Base-by-base conservation (phyloP, 768 basidiomycete species). In the Mycena pura region DNA sequence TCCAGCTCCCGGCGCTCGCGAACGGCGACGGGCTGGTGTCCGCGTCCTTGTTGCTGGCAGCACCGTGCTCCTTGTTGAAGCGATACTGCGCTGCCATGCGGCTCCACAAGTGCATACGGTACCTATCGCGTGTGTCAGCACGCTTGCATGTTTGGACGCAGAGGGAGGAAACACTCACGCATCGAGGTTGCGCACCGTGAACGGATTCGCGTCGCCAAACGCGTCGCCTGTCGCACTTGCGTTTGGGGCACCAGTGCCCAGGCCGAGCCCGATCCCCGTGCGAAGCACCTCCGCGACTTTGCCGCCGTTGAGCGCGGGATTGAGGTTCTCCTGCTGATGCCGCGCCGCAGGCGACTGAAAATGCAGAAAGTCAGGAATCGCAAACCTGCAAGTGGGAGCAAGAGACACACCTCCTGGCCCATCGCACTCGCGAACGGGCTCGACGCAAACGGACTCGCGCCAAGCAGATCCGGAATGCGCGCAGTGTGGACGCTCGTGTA, bases 101-200 rank as follows among this genome's bases (percentile, higher is more conserved):
- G 31, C 88, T 86, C 95, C 95, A 96, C 0, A 97, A 80, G 62
- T 96, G 95, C 91, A 95, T 95, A 39, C 95, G 85, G 71, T 90
- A 90, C 11, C 85, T 86, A 63, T 60, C 38, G 53, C 27, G 40
- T 54, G 39, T 48, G 53, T 61, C 6, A 54, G 31, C 6, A 32
- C 8, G 48, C 59, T 48, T 15, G 28, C 53, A 38, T 44, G 21
- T n/a, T n/a, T n/a, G n/a, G n/a, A n/a, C n/a, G 63, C 38, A 51
- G 22, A 45, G 40, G 40, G 52, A 24, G 63, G 40, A 61, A 40
- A 39, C 10, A 84, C 85, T 68, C 84, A 93, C 72, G 88, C 84
- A 75, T 96, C 94, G 65, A 96, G 78, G 2, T 84, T 87, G 80
- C 93, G 95, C 81, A 96, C 85, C 3, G 91, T 95, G 75, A 95